These are phyloP conservation scores for Pythium phragmitis DNA, from an alignment of 352 stramenopile species.

Conservation along the genomic window DNA sequence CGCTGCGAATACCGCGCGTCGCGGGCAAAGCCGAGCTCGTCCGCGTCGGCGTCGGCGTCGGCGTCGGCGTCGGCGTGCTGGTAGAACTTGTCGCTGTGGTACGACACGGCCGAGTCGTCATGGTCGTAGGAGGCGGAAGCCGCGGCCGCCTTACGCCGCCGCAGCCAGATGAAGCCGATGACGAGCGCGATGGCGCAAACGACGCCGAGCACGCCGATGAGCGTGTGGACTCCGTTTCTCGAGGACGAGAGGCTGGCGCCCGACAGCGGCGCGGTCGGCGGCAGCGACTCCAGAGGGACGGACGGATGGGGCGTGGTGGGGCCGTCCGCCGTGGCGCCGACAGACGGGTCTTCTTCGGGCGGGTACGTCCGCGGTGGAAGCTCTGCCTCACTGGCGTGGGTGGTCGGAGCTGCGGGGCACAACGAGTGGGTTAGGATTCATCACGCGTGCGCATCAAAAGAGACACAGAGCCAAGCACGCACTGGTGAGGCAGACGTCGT, in stretches of 20 bases:
- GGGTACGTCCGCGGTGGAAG: no score
- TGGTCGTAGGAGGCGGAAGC: background rate
- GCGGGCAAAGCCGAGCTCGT: background rate
- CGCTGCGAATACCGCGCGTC: conserved; percentile 3
- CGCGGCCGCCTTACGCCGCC: conserved; percentile 8
- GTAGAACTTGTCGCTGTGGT: conserved; percentile 26
- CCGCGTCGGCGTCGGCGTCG: background rate
- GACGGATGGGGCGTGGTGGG: background rate
- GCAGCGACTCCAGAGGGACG: background rate
- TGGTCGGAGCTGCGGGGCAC: background rate
- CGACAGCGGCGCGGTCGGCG: conserved; percentile 2
- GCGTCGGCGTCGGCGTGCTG: background rate
- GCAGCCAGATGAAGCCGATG: conserved; percentile 15
- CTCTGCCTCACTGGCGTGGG: background rate
- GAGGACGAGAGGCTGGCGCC: background rate
- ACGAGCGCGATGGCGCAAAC: conserved; percentile 18
- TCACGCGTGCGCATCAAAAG: background rate
- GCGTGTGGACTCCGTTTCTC: conserved; percentile 1
- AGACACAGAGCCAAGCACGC: background rate
- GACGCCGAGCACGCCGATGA: conserved; percentile 15
- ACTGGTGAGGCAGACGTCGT: conserved; percentile 27
- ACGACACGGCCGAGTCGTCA: conserved; percentile 14
- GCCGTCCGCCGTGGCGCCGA: background rate
- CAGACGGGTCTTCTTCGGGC: background rate
- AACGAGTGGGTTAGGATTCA: background rate